Conservation (phyloP, 2,329 filamentous ascomycete species). For the Nigrograna mackinnonii region DNA sequence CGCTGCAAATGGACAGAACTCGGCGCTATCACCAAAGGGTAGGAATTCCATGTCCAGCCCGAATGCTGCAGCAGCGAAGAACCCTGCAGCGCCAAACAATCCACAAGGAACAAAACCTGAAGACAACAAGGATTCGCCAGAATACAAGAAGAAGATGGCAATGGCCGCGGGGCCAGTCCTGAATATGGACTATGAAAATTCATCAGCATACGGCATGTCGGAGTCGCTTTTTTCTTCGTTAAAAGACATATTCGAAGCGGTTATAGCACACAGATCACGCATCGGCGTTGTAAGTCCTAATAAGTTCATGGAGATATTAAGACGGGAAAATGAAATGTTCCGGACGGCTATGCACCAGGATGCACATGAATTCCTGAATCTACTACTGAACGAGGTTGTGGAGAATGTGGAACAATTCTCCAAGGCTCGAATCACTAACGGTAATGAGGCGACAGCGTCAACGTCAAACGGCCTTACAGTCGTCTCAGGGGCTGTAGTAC, state of each 20-base stretch:
- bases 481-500: slow-evolving; percentile 19
- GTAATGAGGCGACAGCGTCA: slow-evolving; percentile 22
- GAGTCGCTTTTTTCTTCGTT: slow-evolving; percentile 93
- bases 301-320: slow-evolving; percentile 90
- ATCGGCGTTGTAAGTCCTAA: slow-evolving; percentile 91
- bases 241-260: slow-evolving; percentile 93
- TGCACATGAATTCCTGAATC: slow-evolving; percentile 93
- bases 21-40: slow-evolving; percentile 60
- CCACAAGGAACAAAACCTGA: slow-evolving; percentile 72
- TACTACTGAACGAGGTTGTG: slow-evolving; percentile 95
- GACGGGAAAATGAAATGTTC: slow-evolving; percentile 96
- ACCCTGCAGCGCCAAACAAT: slow-evolving; percentile 44
- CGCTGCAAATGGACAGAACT: slow-evolving; percentile 37
- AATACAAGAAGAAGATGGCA: slow-evolving; percentile 97
- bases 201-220: slow-evolving; percentile 83
- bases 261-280: slow-evolving; percentile 78
- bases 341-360: slow-evolving; percentile 97
- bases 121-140: slow-evolving; percentile 90
- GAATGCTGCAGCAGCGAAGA: slow-evolving; percentile 34
- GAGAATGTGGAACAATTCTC: slow-evolving; percentile 91
- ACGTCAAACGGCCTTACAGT: slow-evolving; percentile 23
- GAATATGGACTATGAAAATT: slow-evolving; percentile 81
- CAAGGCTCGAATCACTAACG: slow-evolving; percentile 53
- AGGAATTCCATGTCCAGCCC: slow-evolving; percentile 42
- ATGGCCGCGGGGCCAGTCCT: slow-evolving; percentile 85